phyloP scores from a whole-genome alignment of 352 stramenopile species.

The Phytophthora fragariae region DNA sequence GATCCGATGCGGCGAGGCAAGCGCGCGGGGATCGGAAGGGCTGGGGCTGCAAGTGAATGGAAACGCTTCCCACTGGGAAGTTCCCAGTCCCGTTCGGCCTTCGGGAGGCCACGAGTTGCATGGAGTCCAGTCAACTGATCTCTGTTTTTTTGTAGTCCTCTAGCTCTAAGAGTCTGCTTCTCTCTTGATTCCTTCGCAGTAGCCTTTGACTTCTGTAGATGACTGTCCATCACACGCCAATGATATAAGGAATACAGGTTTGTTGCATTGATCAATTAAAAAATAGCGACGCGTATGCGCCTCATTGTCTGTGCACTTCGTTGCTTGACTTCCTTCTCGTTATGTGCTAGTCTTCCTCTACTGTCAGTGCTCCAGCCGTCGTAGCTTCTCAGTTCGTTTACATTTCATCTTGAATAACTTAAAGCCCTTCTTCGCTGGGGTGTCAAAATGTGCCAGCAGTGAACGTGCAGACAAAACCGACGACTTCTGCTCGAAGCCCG shows the following conservation, averaged over 20 bases:
- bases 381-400: constrained; percentile 31
- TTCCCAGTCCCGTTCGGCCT: too few species aligned
- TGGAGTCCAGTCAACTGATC: background rate
- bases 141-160: background rate
- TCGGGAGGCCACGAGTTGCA: background rate
- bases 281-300: background rate
- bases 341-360: constrained; percentile 24
- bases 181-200: background rate
- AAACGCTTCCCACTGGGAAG: too few species aligned
- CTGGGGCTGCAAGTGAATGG: constrained; percentile 7
- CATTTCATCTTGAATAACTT: constrained; percentile 43
- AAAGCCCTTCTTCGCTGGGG: constrained; percentile 15
- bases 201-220: too few species aligned
- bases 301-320: constrained; percentile 13
- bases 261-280: constrained; percentile 30
- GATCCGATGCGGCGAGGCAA: constrained; percentile 2
- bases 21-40: constrained; percentile 10
- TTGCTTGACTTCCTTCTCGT: constrained; percentile 22
- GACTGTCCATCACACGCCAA: too few species aligned
- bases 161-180: too few species aligned
- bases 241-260: constrained; percentile 6
- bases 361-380: constrained; percentile 15
- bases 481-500: constrained; percentile 63
- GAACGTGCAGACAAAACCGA: background rate
- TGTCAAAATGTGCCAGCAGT: constrained; percentile 22